A percentile compares a stretch with the other conserved stretches of the same genome.
Evolutionary conservation across 1,284 basidiomycete genomes (phyloP).

Genomic region (Rhodotorula mucilaginosa): DNA sequence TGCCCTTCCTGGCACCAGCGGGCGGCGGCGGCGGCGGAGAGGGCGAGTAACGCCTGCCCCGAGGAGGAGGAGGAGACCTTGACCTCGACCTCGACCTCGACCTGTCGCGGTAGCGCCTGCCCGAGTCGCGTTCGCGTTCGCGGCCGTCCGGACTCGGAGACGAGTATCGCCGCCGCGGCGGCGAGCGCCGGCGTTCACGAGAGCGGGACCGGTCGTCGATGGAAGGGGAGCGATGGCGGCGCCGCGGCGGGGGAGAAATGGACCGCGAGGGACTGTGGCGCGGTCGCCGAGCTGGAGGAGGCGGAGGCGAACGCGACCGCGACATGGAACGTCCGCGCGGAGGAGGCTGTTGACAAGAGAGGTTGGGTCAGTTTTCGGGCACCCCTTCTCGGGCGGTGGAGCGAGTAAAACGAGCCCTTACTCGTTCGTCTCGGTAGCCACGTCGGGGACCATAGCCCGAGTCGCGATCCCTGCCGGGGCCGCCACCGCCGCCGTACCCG

Average conservation of each 20-base stretch:
- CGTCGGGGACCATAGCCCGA: constrained; percentile 3
- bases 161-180: not conserved
- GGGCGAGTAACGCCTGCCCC: not conserved
- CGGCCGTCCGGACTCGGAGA: not conserved
- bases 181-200: not conserved
- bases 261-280: not conserved
- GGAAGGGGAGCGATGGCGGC: not conserved
- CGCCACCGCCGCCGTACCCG: not conserved
- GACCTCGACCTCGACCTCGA: not conserved
- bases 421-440: constrained; percentile 4
- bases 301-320: constrained; percentile 2
- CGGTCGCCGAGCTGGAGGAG: not conserved
- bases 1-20: not conserved
- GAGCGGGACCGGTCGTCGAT: not conserved
- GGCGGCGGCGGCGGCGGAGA: constrained; percentile 8
- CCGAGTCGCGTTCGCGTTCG: not conserved
- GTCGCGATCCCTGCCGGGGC: not conserved
- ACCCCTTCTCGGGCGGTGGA: too few species aligned
- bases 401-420: not conserved
- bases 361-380: not conserved
- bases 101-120: constrained; percentile 3
- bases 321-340: constrained; percentile 13
- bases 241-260: not conserved
- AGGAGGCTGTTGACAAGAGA: not conserved
- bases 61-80: not conserved